phyloP scores from a whole-genome alignment of 768 basidiomycete species.

The Tylopilus cervinicoccineus region DNA sequence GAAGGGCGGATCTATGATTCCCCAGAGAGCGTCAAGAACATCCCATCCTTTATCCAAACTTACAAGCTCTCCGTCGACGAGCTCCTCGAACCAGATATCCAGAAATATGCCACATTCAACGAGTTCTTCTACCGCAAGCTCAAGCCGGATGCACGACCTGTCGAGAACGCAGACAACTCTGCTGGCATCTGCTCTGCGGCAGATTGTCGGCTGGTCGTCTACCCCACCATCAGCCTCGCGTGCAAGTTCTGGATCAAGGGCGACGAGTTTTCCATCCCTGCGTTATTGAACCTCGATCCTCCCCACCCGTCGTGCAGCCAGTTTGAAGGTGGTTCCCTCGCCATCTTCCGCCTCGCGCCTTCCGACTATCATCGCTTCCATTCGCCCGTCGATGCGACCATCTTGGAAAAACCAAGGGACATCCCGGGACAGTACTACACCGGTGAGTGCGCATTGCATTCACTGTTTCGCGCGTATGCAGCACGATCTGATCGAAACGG shows the following conservation, averaged over 20 bases:
- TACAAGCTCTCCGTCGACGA: constrained; percentile 55
- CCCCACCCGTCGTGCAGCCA: constrained; percentile 37
- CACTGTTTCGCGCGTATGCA: neutral
- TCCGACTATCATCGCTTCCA: constrained; percentile 84
- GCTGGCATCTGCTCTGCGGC: constrained; percentile 59
- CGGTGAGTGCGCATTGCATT: constrained; percentile 36
- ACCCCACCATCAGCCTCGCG: constrained; percentile 52
- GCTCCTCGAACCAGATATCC: constrained; percentile 58
- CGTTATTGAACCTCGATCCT: constrained; percentile 47
- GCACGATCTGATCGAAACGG: neutral
- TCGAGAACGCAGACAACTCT: constrained; percentile 51
- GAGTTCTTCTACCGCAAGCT: constrained; percentile 69
- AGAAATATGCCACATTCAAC: constrained; percentile 67
- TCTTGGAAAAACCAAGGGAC: constrained; percentile 38
- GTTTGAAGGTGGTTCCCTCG: constrained; percentile 49
- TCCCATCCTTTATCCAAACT: constrained; percentile 52
- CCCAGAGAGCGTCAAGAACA: constrained; percentile 46
- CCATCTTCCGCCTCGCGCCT: constrained; percentile 74
- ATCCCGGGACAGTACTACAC: constrained; percentile 61
- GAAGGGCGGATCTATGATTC: constrained; percentile 56
- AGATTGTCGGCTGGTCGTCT: constrained; percentile 73
- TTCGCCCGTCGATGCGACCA: constrained; percentile 55
- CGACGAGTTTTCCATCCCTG: constrained; percentile 59
- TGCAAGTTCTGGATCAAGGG: constrained; percentile 79
- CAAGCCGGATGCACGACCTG: constrained; percentile 54